phyloP scores from a whole-genome alignment of 345 rosid genomes.

The Hirschfeldia incana region DNA sequence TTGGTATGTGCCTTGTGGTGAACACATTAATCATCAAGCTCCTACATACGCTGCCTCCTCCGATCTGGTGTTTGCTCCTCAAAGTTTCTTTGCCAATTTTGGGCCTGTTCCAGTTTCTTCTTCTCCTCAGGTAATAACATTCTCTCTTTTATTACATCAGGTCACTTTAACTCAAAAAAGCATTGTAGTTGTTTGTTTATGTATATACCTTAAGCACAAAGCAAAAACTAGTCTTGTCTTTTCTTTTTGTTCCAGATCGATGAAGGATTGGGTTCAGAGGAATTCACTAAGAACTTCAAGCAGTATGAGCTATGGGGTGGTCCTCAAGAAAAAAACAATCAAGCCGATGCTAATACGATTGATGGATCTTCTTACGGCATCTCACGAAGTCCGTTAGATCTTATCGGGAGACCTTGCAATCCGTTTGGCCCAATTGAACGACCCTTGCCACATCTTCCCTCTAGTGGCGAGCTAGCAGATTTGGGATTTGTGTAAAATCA shows the following conservation, averaged over 20 bases:
- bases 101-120: background rate
- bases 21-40: background rate
- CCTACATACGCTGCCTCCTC: background rate
- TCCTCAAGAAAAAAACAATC: constrained; percentile 31
- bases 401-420: constrained; percentile 36
- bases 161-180: background rate
- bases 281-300: constrained; percentile 51
- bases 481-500: background rate
- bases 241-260: constrained; percentile 19
- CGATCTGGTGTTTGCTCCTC: background rate
- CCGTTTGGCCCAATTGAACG: constrained; percentile 41
- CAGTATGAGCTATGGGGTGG: constrained; percentile 53
- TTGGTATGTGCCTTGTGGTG: background rate
- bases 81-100: constrained; percentile 14
- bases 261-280: constrained; percentile 48
- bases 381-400: constrained; percentile 44
- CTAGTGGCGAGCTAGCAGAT: background rate
- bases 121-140: background rate
- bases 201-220: background rate
- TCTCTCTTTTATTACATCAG: background rate
- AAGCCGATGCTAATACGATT: constrained; percentile 38
- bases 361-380: constrained; percentile 54
- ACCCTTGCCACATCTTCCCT: background rate
- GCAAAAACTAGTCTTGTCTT: background rate
- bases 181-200: background rate